Percentiles rank a stretch among this genome's conserved stretches.
phyloP scores from a whole-genome alignment of 1,284 basidiomycete species.

The Cystobasidium sp. region DNA sequence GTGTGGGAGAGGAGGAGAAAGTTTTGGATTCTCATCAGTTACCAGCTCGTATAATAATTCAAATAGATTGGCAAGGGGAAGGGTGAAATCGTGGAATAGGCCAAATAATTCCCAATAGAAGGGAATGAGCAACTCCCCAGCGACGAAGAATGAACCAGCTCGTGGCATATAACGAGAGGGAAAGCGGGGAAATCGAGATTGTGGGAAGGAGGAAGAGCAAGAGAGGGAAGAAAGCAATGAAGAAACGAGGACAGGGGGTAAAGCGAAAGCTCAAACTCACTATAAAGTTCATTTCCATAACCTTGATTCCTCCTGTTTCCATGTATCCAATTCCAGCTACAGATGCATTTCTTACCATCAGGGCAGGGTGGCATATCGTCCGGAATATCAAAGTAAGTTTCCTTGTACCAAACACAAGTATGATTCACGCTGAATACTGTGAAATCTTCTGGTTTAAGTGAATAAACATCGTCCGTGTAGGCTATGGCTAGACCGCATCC shows the following conservation, averaged over 20 bases:
- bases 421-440: constrained; percentile 74
- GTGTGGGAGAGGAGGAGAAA: background rate
- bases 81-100: too few species aligned
- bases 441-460: constrained; percentile 69
- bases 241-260: too few species aligned
- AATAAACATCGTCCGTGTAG: constrained; percentile 65
- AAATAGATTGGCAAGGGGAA: too few species aligned
- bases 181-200: too few species aligned
- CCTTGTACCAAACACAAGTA: constrained; percentile 69
- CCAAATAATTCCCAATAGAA: too few species aligned
- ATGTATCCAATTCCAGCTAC: constrained; percentile 76
- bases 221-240: too few species aligned
- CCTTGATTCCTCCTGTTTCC: constrained; percentile 42
- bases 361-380: constrained; percentile 70
- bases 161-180: too few species aligned
- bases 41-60: too few species aligned
- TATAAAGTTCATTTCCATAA: constrained; percentile 47
- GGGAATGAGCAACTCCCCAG: too few species aligned
- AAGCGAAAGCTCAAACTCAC: constrained; percentile 42
- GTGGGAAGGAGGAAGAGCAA: too few species aligned
- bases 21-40: background rate
- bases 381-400: constrained; percentile 68
- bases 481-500: constrained; percentile 73
- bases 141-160: too few species aligned
- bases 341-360: constrained; percentile 65